Percentiles rank a stretch among this genome's conserved stretches.
phyloP scores from a whole-genome alignment of 805 yeast species.

The Sporopachydermia lactativora region DNA sequence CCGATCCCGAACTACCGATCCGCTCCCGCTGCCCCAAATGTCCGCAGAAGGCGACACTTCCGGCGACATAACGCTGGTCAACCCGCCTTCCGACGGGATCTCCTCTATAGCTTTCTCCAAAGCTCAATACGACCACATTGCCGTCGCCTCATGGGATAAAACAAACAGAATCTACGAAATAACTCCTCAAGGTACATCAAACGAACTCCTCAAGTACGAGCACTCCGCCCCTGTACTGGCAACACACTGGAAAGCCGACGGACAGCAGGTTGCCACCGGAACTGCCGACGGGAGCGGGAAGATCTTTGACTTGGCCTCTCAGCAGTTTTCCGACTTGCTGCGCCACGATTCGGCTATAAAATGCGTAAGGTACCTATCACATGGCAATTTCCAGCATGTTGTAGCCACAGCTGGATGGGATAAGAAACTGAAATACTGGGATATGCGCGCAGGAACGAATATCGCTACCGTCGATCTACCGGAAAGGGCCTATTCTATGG shows the following conservation, averaged over 20 bases:
- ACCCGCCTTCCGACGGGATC: neutral
- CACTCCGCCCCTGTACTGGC: constrained; percentile 81
- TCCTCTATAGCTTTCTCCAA: neutral
- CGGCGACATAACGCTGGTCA: constrained; percentile 2
- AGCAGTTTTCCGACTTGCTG: constrained; percentile 77
- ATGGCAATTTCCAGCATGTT: constrained; percentile 59
- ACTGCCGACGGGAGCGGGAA: constrained; percentile 86
- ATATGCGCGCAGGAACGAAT: constrained; percentile 65
- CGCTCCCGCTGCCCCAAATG: neutral
- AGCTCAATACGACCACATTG: constrained; percentile 21
- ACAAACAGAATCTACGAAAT: constrained; percentile 89
- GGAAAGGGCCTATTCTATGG: constrained; percentile 87
- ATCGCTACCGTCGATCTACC: constrained; percentile 72
- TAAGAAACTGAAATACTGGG: constrained; percentile 91
- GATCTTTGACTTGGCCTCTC: constrained; percentile 67
- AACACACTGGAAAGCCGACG: constrained; percentile 76
- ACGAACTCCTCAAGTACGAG: constrained; percentile 80
- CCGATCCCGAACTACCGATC: constrained; percentile 2
- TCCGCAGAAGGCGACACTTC: neutral
- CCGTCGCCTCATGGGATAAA: constrained; percentile 89
- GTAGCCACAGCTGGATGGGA: constrained; percentile 96
- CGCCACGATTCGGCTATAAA: constrained; percentile 73
- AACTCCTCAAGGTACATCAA: constrained; percentile 57
- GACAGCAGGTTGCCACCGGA: constrained; percentile 75
- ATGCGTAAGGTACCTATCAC: constrained; percentile 66